phyloP scores from a whole-genome alignment of 139 green algal genomes.

The Chlorella sp. region DNA sequence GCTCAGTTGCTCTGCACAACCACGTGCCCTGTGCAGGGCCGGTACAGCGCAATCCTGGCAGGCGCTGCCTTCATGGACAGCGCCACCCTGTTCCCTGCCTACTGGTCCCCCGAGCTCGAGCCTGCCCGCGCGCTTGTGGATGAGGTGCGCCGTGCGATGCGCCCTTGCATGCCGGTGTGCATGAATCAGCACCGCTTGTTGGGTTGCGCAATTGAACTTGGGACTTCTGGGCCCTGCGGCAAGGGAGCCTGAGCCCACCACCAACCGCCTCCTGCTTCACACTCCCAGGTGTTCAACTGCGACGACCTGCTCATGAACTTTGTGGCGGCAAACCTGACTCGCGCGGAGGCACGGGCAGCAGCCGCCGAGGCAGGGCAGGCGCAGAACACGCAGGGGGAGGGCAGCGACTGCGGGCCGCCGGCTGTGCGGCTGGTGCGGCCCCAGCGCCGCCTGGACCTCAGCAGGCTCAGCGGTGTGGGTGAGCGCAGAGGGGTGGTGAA shows the following conservation, averaged over 20 bases:
- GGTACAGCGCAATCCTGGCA: conserved; percentile 61
- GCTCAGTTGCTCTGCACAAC: too few species aligned
- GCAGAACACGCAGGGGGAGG: not conserved
- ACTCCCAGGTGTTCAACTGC: conserved; percentile 50
- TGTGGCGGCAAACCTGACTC: conserved; percentile 44
- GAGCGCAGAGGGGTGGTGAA: too few species aligned
- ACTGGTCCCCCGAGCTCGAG: conserved; percentile 32
- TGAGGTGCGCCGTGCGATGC: not conserved
- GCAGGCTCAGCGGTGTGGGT: conserved; percentile 19
- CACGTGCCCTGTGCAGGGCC: not conserved
- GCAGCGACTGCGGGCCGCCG: not conserved
- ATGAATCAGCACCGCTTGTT: too few species aligned
- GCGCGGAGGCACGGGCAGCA: not conserved
- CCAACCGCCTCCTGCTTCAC: not conserved
- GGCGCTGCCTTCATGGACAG: conserved; percentile 62
- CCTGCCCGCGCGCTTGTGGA: conserved; percentile 45
- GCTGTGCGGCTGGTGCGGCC: conserved; percentile 5
- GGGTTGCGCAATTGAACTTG: too few species aligned
- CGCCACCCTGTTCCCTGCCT: conserved; percentile 38
- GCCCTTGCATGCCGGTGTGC: too few species aligned
- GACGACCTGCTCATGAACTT: conserved; percentile 68
- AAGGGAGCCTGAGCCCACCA: too few species aligned
- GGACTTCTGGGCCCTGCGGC: too few species aligned
- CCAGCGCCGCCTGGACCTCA: conserved; percentile 9
- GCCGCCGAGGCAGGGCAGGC: not conserved